Base-by-base conservation (phyloP, 176 grass and related monocot species). In the Bolboschoenus planiculmis region DNA sequence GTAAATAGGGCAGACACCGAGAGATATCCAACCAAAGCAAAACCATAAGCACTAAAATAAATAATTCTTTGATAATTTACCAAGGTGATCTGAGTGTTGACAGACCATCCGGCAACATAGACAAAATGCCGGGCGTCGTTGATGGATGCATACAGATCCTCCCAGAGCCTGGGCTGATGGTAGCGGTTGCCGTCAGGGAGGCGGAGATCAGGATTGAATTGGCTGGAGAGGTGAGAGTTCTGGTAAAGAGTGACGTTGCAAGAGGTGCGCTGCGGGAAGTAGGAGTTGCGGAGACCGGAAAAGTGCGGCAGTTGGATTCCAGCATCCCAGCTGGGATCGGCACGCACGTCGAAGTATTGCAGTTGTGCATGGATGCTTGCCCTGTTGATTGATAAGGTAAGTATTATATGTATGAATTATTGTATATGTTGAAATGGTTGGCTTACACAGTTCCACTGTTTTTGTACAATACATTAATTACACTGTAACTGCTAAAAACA, bases 41-140 rank as follows among this genome's bases (percentile, higher is more conserved):
- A 63, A 29, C 60, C 39, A 26, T 13, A 13, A 21, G 16, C 35
- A 39, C 30, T 6, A n/a, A 68, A 21, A 53, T 78, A 54, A 54
- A 16, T 55, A 16, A n/a, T 26, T 21, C 24, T 11, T 59, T 34
- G 4, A 6, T 62, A 1, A 64, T 58, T 46, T 63, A 82, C 56
- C 59, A 82, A 46, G 42, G 79, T 62, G 57, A 82, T 82, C 24
- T 82, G 59, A 30, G 56, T 82, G 59, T 62, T 82, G 56, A 97
- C 90, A 46, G 95, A 94, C 95, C 95, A 94, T 1, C 92, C 95
- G 0, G 78, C 85, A 1, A 94, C 73, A 78, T 97, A 97, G 78
- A 94, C 86, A 84, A 97, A 97, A 51, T 87, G 85, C 24, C 72
- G 83, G 10, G 95, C 95, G 77, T 91, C 81, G 20, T 44, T 78